phyloP scores from a whole-genome alignment of 306 rosid genomes.

The Fagus crenata region DNA sequence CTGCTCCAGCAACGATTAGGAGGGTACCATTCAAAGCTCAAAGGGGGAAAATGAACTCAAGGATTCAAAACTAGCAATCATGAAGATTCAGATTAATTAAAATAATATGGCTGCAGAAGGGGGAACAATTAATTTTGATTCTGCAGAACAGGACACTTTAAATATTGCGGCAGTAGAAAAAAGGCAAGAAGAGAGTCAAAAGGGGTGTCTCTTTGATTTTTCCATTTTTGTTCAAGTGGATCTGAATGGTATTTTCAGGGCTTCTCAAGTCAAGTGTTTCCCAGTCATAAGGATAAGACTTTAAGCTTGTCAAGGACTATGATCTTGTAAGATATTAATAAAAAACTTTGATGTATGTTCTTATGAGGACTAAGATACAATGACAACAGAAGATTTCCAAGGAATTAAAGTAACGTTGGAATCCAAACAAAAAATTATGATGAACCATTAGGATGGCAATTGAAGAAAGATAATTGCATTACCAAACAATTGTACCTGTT shows the following conservation, averaged over 20 bases:
- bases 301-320: not conserved
- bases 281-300: not conserved
- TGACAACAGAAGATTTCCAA: not conserved
- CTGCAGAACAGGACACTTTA: not conserved
- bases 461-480: not conserved
- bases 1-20: not conserved
- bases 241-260: not conserved
- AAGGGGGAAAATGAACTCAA: not conserved
- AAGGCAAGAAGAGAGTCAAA: not conserved
- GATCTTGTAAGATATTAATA: slow-evolving; percentile 13
- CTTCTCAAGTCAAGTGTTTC: not conserved
- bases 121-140: not conserved
- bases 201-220: not conserved
- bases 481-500: slow-evolving; percentile 56
- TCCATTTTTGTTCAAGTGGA: not conserved
- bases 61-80: not conserved
- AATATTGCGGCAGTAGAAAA: not conserved
- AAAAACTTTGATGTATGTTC: slow-evolving; percentile 9
- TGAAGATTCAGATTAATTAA: not conserved
- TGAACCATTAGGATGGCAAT: slow-evolving; percentile 17
- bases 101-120: not conserved
- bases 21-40: not conserved
- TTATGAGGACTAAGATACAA: slow-evolving; percentile 1
- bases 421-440: slow-evolving; percentile 16
- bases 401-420: slow-evolving; percentile 16